phyloP scores from a whole-genome alignment of 805 yeast species.

The Torulaspora maleeae region DNA sequence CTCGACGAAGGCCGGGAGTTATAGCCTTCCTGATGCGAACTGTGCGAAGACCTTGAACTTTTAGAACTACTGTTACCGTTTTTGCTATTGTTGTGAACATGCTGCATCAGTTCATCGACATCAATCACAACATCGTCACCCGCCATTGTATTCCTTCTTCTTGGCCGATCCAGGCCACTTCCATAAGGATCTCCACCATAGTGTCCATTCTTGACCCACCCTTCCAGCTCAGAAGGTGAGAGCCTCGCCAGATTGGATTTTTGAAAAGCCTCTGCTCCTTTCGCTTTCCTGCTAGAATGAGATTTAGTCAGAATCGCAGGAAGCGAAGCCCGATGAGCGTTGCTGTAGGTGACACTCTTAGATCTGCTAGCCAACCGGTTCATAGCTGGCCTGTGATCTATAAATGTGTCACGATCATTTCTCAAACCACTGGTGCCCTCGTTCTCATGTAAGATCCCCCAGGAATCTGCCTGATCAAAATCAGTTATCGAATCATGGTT shows the following conservation, averaged over 20 bases:
- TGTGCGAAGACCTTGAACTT: constrained; percentile 4
- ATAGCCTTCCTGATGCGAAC: constrained; percentile 31
- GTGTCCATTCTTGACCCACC: constrained; percentile 11
- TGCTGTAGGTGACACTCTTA: constrained; percentile 7
- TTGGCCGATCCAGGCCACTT: constrained; percentile 9
- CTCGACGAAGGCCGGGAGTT: constrained; percentile 43
- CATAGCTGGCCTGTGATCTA: constrained; percentile 29
- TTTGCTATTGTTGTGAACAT: constrained; percentile 20
- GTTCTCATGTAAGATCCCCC: constrained; percentile 34
- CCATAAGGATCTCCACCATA: constrained; percentile 9
- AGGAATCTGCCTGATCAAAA: constrained; percentile 33
- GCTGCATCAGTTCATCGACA: constrained; percentile 34
- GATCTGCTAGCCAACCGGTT: constrained; percentile 11
- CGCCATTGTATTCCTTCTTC: constrained; percentile 18
- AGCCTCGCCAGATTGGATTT: constrained; percentile 7
- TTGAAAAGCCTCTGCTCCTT: constrained; percentile 6
- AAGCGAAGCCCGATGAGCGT: constrained; percentile 10
- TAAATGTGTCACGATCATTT: constrained; percentile 18
- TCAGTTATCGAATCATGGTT: constrained; percentile 20
- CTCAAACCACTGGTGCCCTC: constrained; percentile 15
- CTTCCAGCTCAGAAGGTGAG: constrained; percentile 18
- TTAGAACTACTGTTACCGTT: constrained; percentile 3
- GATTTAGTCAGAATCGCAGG: constrained; percentile 8
- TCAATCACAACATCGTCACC: constrained; percentile 33
- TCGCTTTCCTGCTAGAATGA: constrained; percentile 5